Evolutionary conservation across 164 flowering plant genomes (phyloP).

Genomic region (Paratinospora sagittata): DNA sequence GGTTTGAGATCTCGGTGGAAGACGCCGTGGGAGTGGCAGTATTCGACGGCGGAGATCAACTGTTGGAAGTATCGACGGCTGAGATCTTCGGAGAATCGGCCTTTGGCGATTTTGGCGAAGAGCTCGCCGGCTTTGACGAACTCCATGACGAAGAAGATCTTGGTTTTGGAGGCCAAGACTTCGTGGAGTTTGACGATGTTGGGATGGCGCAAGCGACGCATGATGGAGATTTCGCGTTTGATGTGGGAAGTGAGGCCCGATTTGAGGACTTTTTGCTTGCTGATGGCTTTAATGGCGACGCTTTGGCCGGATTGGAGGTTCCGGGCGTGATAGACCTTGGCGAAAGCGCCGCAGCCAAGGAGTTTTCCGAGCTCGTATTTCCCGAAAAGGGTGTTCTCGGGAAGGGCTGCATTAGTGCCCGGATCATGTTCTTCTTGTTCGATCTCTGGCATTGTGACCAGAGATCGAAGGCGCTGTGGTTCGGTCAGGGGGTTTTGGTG

Average conservation of each 20-base stretch:
- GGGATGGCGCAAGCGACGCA: constrained; percentile 46
- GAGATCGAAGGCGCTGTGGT: constrained; percentile 16
- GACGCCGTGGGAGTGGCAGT: constrained; percentile 57
- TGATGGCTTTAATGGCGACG: constrained; percentile 57
- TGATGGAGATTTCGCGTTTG: constrained; percentile 52
- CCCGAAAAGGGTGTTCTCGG: constrained; percentile 32
- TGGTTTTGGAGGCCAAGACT: constrained; percentile 54
- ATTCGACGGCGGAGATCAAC: constrained; percentile 52
- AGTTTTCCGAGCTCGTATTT: constrained; percentile 54
- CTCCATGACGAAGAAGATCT: constrained; percentile 62
- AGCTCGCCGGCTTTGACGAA: constrained; percentile 63
- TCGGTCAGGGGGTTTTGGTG: not conserved
- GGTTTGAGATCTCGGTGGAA: constrained; percentile 70
- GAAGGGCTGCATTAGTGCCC: not conserved
- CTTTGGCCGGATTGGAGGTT: constrained; percentile 35
- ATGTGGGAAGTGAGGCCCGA: constrained; percentile 32
- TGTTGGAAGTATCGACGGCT: constrained; percentile 53
- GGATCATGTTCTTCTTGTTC: constrained; percentile 15
- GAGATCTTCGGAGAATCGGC: constrained; percentile 46
- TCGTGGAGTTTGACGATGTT: constrained; percentile 50
- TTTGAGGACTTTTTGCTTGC: constrained; percentile 37
- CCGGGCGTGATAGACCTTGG: constrained; percentile 64
- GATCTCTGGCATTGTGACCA: constrained; percentile 35
- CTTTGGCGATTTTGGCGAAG: constrained; percentile 50
- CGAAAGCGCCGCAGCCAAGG: constrained; percentile 66